Evolutionary conservation across 768 basidiomycete species (phyloP).

Genomic region (Lanmaoa rubissima): DNA sequence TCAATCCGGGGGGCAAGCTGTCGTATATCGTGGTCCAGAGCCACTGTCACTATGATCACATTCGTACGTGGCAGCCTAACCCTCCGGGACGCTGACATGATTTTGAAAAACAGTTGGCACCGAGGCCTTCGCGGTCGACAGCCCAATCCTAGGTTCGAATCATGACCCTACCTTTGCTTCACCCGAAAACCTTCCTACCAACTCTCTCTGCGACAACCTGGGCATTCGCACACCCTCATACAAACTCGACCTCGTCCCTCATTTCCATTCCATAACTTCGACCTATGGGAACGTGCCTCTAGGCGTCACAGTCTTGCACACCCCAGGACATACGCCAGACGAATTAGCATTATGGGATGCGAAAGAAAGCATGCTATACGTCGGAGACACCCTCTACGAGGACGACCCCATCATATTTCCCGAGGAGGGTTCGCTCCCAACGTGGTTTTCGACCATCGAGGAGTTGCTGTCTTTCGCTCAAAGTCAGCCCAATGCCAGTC

Average conservation of each 20-base stretch:
- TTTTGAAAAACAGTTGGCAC: constrained; percentile 38
- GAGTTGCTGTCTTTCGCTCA: constrained; percentile 42
- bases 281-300: constrained; percentile 23
- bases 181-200: constrained; percentile 38
- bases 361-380: constrained; percentile 50
- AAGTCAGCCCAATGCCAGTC: constrained; percentile 20
- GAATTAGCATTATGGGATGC: constrained; percentile 54
- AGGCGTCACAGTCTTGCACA: constrained; percentile 48
- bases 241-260: constrained; percentile 44
- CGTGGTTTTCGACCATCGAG: constrained; percentile 48
- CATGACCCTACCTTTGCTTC: constrained; percentile 46
- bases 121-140: constrained; percentile 50
- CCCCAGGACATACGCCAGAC: constrained; percentile 59
- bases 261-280: constrained; percentile 35
- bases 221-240: constrained; percentile 45
- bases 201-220: constrained; percentile 46
- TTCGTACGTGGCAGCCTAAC: constrained; percentile 38
- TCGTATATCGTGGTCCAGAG: constrained; percentile 48
- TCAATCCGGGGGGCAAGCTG: constrained; percentile 43
- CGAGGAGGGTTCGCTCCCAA: constrained; percentile 48
- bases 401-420: constrained; percentile 55
- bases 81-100: background rate
- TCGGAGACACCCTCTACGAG: constrained; percentile 58
- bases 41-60: constrained; percentile 61
- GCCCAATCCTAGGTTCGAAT: constrained; percentile 47